phyloP scores from a whole-genome alignment of 331 rosid species.

The Stylosanthes scabra region DNA sequence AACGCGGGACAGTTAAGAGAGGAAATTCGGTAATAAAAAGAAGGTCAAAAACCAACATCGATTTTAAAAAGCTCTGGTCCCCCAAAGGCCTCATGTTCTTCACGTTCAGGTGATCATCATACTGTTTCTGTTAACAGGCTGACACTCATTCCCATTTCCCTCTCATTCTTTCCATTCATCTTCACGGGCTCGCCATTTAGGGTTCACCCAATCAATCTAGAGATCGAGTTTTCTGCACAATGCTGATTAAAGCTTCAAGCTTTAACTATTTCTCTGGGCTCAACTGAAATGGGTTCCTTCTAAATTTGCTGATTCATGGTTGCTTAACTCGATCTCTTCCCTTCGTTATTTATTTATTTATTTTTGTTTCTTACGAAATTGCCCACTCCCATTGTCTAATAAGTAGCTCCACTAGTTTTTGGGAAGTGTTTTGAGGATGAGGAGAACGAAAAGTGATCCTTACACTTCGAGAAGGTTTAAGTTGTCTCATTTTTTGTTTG shows the following conservation, averaged over 20 bases:
- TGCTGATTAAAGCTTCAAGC: conserved; percentile 42
- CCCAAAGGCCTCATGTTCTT: conserved; percentile 4
- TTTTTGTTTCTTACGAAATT: neutral
- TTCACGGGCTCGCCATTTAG: conserved; percentile 27
- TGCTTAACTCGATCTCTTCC: conserved; percentile 43
- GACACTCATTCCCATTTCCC: neutral
- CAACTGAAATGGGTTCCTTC: conserved; percentile 37
- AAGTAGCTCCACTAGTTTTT: conserved; percentile 29
- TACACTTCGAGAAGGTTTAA: conserved; percentile 71
- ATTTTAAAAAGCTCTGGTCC: neutral
- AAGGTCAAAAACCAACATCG: neutral
- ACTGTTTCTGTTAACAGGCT: conserved; percentile 22
- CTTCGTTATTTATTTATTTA: conserved; percentile 31
- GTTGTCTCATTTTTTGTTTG: conserved; percentile 74
- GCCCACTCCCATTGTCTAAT: conserved; percentile 22
- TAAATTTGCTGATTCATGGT: conserved; percentile 39
- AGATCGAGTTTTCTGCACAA: conserved; percentile 36
- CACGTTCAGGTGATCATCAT: conserved; percentile 10
- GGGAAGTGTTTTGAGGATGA: conserved; percentile 54
- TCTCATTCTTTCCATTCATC: neutral
- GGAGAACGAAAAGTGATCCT: conserved; percentile 74
- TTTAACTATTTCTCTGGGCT: conserved; percentile 33
- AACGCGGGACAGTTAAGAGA: neutral
- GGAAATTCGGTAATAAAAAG: neutral
- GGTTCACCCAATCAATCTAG: conserved; percentile 19